Evolutionary conservation across 2,329 filamentous ascomycete genomes (phyloP).

Genomic region (Biscogniauxia mediterranea): DNA sequence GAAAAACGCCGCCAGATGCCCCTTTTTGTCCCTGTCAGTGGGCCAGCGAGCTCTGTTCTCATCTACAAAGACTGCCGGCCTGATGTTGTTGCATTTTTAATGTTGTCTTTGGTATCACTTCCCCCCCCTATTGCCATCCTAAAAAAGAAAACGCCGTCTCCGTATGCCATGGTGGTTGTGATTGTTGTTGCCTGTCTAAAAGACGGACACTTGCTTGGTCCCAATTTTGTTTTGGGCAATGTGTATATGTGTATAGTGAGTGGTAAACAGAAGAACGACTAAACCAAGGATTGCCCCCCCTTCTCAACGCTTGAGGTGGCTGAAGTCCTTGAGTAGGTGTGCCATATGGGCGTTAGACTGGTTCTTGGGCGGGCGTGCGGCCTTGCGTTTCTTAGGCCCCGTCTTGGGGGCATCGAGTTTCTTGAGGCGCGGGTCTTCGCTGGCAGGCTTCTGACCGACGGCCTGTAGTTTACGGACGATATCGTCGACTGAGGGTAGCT

Average conservation of each 20-base stretch:
- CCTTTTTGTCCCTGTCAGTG: too few species aligned
- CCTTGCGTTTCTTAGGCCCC: slow-evolving; percentile 65
- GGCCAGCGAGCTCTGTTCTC: too few species aligned
- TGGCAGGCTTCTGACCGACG: slow-evolving; percentile 80
- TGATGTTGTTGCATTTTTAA: too few species aligned
- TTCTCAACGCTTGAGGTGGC: slow-evolving; percentile 16
- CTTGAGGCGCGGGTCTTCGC: slow-evolving; percentile 68
- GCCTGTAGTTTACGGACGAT: slow-evolving; percentile 71
- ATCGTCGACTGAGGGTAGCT: slow-evolving; percentile 72
- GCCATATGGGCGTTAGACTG: slow-evolving; percentile 87
- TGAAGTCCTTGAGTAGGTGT: slow-evolving; percentile 65
- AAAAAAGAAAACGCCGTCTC: too few species aligned
- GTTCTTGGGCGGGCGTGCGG: slow-evolving; percentile 73
- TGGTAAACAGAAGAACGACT: not conserved
- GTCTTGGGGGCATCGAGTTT: slow-evolving; percentile 53
- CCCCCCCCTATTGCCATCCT: too few species aligned
- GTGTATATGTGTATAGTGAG: not conserved
- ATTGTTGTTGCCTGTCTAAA: too few species aligned
- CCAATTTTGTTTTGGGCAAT: too few species aligned
- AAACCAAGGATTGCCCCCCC: not conserved
- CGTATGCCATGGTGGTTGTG: too few species aligned
- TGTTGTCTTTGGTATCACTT: too few species aligned
- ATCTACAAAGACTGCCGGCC: too few species aligned
- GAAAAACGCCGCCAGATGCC: not conserved
- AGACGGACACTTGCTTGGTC: too few species aligned